Conservation (phyloP, 108 stramenopile genomes). For the Parietichytrium sp. region DNA sequence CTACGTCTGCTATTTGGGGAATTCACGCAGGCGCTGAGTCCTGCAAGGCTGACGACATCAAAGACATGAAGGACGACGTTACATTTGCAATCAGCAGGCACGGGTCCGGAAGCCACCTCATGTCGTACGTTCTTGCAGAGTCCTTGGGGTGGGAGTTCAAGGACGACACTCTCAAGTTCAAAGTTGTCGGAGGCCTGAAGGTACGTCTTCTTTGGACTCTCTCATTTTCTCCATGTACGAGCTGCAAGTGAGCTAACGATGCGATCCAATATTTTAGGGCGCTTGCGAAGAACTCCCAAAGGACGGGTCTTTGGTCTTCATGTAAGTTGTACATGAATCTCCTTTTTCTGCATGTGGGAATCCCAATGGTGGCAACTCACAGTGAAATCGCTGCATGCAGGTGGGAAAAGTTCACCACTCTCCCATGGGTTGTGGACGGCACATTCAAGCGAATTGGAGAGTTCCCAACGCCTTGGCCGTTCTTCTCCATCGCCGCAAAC, state of each 20-base stretch:
- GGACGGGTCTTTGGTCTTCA: neutral
- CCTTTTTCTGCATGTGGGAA: neutral
- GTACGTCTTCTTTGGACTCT: neutral
- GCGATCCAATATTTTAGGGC: too few relatives aligned
- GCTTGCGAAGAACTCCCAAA: neutral
- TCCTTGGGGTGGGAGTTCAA: neutral
- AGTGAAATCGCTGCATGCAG: neutral
- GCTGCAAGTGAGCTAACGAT: too few relatives aligned
- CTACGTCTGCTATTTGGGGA: conserved; percentile 31
- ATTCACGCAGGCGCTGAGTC: neutral
- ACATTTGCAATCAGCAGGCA: conserved; percentile 11
- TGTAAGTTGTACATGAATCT: neutral
- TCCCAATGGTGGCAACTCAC: neutral
- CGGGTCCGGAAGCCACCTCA: conserved; percentile 43
- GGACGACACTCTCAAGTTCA: neutral
- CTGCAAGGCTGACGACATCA: neutral
- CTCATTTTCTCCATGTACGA: too few relatives aligned
- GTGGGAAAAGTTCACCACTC: conserved; percentile 45
- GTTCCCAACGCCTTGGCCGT: conserved; percentile 46
- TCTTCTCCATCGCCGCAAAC: conserved; percentile 28
- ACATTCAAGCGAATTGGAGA: conserved; percentile 37
- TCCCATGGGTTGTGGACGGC: conserved; percentile 16
- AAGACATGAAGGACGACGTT: neutral
- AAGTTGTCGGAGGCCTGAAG: conserved; percentile 31
- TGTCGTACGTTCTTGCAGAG: conserved; percentile 41